A percentile compares a stretch with the other conserved stretches of the same genome.
Evolutionary conservation across 768 basidiomycete genomes (phyloP).

Genomic region (Amyloporia xantha): DNA sequence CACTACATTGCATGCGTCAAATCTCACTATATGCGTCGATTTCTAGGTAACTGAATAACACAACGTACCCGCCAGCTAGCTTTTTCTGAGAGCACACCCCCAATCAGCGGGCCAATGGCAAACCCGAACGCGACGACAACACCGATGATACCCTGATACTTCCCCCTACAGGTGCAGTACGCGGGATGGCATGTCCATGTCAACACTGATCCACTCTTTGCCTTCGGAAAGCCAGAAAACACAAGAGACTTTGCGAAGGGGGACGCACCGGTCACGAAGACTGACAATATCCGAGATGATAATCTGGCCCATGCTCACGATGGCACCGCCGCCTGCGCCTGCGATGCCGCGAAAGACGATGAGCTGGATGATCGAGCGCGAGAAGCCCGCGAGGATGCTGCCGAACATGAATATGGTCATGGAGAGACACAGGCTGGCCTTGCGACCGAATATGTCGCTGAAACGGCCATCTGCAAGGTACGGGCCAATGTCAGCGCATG

Average conservation of each 20-base stretch:
- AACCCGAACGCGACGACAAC: slow-evolving; percentile 55
- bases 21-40: not conserved
- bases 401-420: slow-evolving; percentile 63
- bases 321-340: slow-evolving; percentile 66
- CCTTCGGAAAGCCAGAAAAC: not conserved
- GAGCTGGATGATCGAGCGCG: slow-evolving; percentile 55
- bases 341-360: slow-evolving; percentile 66
- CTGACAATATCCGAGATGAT: slow-evolving; percentile 69
- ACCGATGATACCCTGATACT: slow-evolving; percentile 72
- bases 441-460: slow-evolving; percentile 64
- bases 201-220: no score
- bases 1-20: slow-evolving; percentile 34
- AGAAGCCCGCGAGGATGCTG: slow-evolving; percentile 60
- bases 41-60: not conserved
- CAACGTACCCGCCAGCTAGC: slow-evolving; percentile 51
- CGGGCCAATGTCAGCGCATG: not conserved
- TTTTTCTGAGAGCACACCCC: slow-evolving; percentile 57
- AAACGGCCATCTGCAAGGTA: slow-evolving; percentile 43
- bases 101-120: slow-evolving; percentile 60
- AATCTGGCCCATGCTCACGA: slow-evolving; percentile 64
- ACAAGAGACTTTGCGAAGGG: not conserved
- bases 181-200: no score
- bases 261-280: slow-evolving; percentile 51
- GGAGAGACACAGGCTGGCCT: slow-evolving; percentile 47
- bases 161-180: slow-evolving; percentile 47